Base-by-base conservation (phyloP, 2,329 filamentous ascomycete genomes). In the Apiospora malaysiana region DNA sequence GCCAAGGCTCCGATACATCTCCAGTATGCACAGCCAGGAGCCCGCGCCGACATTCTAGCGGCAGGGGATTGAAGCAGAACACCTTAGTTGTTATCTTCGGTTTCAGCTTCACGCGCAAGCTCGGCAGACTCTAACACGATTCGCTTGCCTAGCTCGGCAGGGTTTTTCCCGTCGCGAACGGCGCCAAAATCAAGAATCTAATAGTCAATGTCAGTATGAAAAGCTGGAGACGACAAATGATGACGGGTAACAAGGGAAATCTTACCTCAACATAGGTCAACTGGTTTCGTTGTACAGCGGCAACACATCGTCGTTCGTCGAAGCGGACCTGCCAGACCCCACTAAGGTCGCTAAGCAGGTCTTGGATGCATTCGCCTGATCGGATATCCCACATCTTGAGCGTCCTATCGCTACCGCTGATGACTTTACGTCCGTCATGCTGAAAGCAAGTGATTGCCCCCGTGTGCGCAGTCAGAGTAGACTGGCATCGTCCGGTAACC, bases 251-350 rank as follows among this genome's bases (percentile, higher is more conserved):
- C 56, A n/a, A 18, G 56, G 21, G 27, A 1, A 40, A 68, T 82
- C 90, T 84, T 81, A 97, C 96, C 90, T 99, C 96, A 71, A 99
- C 94, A 81, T 97, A 99, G 25, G 96, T 99, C 77, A 97, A 83
- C 77, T 91, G 92, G 75, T 97, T 94, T 70, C 96, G 90, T 85
- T 99, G 96, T 70, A 99, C 96, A 63, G 96, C 96, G 72, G 96
- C 96, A 71, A 99, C 96, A 80, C 96, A 99, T 80, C 95, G 89
- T 75, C 96, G 89, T 79, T 97, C 94, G 78, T 99, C 95, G 83
- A 99, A 99, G 78, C 96, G 96, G 77, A 99, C 96, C 84, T 99
- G 96, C 96, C 96, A 99, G 9, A 99, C 96, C n/a, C 95, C 95
- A 75, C 92, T 95, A 46, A 99, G 87, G 78, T 98, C 95, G 18